Evolutionary conservation across 2,329 filamentous ascomycete genomes (phyloP).

Genomic region (Cylindrodendrum hubeiense): DNA sequence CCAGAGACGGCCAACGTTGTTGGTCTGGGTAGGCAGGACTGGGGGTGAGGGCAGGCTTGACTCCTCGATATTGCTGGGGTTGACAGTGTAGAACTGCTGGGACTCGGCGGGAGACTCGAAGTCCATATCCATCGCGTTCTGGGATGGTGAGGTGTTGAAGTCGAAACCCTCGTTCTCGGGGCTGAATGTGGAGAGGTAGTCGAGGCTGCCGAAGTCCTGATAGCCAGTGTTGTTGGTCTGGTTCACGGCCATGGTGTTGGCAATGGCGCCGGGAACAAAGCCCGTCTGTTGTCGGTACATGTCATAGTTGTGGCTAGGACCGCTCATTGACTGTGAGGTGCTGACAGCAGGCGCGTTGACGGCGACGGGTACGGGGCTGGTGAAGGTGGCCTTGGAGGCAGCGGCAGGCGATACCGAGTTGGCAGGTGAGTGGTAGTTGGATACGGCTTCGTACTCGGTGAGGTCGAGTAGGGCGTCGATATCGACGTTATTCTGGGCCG

Average conservation of each 20-base stretch:
- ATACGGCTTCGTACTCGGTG: slow-evolving; percentile 71
- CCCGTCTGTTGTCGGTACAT: slow-evolving; percentile 96
- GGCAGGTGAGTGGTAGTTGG: slow-evolving; percentile 68
- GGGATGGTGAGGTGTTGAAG: slow-evolving; percentile 77
- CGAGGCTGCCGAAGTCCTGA: slow-evolving; percentile 61
- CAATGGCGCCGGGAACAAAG: slow-evolving; percentile 85
- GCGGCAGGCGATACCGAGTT: slow-evolving; percentile 65
- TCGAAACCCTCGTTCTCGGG: slow-evolving; percentile 77
- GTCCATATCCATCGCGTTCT: slow-evolving; percentile 74
- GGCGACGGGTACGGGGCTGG: slow-evolving; percentile 64
- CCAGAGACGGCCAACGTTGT: slow-evolving; percentile 80
- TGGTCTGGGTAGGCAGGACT: slow-evolving; percentile 63
- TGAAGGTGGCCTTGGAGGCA: slow-evolving; percentile 66
- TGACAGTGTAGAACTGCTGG: slow-evolving; percentile 77
- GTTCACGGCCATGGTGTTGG: slow-evolving; percentile 84
- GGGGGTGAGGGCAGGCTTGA: slow-evolving; percentile 56
- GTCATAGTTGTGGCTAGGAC: slow-evolving; percentile 94
- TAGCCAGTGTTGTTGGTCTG: slow-evolving; percentile 69
- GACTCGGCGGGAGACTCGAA: slow-evolving; percentile 61
- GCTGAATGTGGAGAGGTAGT: slow-evolving; percentile 68
- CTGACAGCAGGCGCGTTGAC: slow-evolving; percentile 68
- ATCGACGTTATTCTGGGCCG: slow-evolving; percentile 61
- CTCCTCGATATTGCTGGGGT: slow-evolving; percentile 78
- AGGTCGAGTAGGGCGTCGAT: slow-evolving; percentile 72
- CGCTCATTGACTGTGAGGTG: slow-evolving; percentile 74